A percentile compares a stretch with the other conserved stretches of the same genome.
These are phyloP conservation scores for Aciculoconidium aculeatum DNA, from an alignment of 805 yeast species.

Conservation along the genomic window DNA sequence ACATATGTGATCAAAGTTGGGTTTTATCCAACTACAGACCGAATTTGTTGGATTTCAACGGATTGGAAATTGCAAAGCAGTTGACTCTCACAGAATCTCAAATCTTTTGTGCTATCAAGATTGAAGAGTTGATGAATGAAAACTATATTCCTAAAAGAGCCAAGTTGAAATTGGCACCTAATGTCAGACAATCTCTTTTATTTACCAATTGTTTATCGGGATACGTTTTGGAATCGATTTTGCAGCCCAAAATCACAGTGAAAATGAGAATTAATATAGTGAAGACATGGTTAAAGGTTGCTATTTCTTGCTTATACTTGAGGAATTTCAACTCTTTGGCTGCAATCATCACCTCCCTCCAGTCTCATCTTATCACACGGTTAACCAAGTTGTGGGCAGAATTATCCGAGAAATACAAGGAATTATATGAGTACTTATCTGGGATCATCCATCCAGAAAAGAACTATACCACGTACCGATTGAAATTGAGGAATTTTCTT, in stretches of 20 bases:
- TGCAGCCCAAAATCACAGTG: slow-evolving; percentile 44
- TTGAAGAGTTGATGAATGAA: slow-evolving; percentile 61
- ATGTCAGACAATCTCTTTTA: slow-evolving; percentile 52
- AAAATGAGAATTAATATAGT: slow-evolving; percentile 50
- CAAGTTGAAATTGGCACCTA: slow-evolving; percentile 54
- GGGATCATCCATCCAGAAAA: slow-evolving; percentile 70
- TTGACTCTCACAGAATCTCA: slow-evolving; percentile 66
- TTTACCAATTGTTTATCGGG: slow-evolving; percentile 70
- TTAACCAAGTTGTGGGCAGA: slow-evolving; percentile 54
- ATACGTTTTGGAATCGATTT: slow-evolving; percentile 64
- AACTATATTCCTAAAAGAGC: slow-evolving; percentile 58
- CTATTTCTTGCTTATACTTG: slow-evolving; percentile 64
- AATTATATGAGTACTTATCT: slow-evolving; percentile 56
- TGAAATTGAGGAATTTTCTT: slow-evolving; percentile 52
- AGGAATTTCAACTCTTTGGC: slow-evolving; percentile 76
- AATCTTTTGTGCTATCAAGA: slow-evolving; percentile 56
- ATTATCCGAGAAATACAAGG: slow-evolving; percentile 53
- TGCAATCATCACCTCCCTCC: slow-evolving; percentile 71
- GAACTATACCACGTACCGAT: slow-evolving; percentile 65
- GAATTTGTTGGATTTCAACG: slow-evolving; percentile 52
- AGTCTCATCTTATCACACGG: slow-evolving; percentile 65
- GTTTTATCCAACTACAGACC: slow-evolving; percentile 48
- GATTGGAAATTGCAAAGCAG: slow-evolving; percentile 73
- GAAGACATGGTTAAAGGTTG: slow-evolving; percentile 69
- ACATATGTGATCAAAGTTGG: slow-evolving; percentile 52